Evolutionary conservation across 73 alveolate genomes (phyloP).

Genomic region (Paramecium pentaurelia): DNA sequence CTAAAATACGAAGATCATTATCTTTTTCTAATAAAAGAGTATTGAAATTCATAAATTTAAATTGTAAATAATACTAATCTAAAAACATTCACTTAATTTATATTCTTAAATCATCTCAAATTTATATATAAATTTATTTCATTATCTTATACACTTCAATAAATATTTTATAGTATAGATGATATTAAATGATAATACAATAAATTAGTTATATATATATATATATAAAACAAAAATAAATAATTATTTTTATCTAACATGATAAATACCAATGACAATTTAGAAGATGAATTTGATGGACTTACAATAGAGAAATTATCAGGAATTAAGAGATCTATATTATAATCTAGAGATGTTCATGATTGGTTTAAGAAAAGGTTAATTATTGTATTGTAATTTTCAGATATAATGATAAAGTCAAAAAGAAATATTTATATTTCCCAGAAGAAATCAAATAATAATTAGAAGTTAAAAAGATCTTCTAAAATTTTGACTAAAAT

Average conservation of each 20-base stretch:
- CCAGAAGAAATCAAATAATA: constrained; percentile 34
- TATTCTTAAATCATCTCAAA: background rate
- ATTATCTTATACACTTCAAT: background rate
- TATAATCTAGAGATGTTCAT: constrained; percentile 19
- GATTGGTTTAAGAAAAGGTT: constrained; percentile 45
- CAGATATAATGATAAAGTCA: constrained; percentile 34
- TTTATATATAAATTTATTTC: background rate
- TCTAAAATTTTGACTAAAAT: constrained; percentile 4
- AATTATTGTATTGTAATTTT: background rate
- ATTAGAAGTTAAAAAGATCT: constrained; percentile 37
- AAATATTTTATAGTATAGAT: background rate
- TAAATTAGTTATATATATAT: background rate
- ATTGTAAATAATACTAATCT: background rate
- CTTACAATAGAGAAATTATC: constrained; percentile 1
- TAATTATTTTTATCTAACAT: background rate
- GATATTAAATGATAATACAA: background rate
- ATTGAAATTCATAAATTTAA: background rate
- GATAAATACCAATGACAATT: background rate
- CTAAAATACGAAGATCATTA: constrained; percentile 25
- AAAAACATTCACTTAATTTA: background rate
- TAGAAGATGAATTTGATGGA: constrained; percentile 51
- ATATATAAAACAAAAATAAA: background rate
- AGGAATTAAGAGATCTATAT: background rate
- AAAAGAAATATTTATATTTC: constrained; percentile 9
- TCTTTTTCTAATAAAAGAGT: constrained; percentile 46